Percentiles rank a stretch among this genome's conserved stretches.
Evolutionary conservation across 2,329 filamentous ascomycete species (phyloP).

Genomic region (Diplodia mutila): DNA sequence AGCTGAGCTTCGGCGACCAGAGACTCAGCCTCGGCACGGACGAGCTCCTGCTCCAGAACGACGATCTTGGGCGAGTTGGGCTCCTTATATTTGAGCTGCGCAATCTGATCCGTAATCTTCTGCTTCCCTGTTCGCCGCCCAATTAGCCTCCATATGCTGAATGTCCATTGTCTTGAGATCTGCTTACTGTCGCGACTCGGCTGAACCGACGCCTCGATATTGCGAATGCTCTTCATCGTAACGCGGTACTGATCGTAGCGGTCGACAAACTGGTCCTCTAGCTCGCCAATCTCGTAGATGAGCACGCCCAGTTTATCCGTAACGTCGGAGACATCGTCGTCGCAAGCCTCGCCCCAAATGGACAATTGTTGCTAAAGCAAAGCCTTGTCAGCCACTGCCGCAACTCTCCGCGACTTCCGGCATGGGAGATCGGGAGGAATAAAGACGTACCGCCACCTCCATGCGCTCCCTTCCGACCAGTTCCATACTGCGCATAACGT

Average conservation of each 20-base stretch:
- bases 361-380: conserved; percentile 87
- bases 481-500: conserved; percentile 98
- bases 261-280: conserved; percentile 98
- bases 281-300: conserved; percentile 97
- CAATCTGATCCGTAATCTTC: conserved; percentile 98
- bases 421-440: not conserved
- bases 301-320: conserved; percentile 98
- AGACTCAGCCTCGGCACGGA: conserved; percentile 98
- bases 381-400: not conserved
- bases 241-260: conserved; percentile 99
- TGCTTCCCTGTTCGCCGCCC: conserved; percentile 72
- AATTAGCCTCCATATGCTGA: not conserved
- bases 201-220: conserved; percentile 98
- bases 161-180: not conserved
- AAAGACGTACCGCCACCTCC: conserved; percentile 85
- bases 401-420: not conserved
- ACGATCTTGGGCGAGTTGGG: conserved; percentile 97
- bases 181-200: conserved; percentile 90
- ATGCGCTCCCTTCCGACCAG: conserved; percentile 93
- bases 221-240: conserved; percentile 98
- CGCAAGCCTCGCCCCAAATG: conserved; percentile 92
- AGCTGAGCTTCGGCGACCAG: conserved; percentile 97
- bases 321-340: conserved; percentile 97
- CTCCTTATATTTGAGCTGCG: conserved; percentile 99
- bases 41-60: conserved; percentile 96